Base-by-base conservation (phyloP, 2,329 filamentous ascomycete genomes). In the Ophiostoma novo-ulmi region DNA sequence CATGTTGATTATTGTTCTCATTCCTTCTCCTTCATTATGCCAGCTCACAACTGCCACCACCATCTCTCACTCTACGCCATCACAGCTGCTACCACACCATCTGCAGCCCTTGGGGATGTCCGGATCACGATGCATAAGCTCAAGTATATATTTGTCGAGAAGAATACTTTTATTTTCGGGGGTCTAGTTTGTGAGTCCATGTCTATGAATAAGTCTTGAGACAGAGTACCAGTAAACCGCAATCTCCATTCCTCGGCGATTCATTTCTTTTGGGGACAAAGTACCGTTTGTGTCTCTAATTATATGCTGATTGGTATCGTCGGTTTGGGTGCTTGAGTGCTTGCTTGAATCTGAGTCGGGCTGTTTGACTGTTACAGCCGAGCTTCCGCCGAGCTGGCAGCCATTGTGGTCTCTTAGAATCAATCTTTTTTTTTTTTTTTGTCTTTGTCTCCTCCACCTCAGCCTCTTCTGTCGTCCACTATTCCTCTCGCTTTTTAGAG, bases 201-300 rank as follows among this genome's bases (percentile, higher is more conserved):
- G 38, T 39, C 38, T 39, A 39, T 39, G 38, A 10, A 39, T 39
- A 10, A 13, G 38, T 10, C 52, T 55, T 35, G 11, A 35, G 58
- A 63, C 26, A 63, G 58, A 1, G 63, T 14, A 48, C 38, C 38
- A 7, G 11, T 61, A 55, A n/a, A 36, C 20, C 5, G 36, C 22
- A 63, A 63, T 63, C 58, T 63, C 58, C 58, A 63, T 63, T 58
- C 52, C 58, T 63, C 26, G 58, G 58, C 58, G 58, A 63, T 35
- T 63, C 58, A 35, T 35, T 63, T 63, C n/a, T 13, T 26, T 61
- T 63, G 20, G 26, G 26, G 22, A 17, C 35, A 63, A 63, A 63
- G 58, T 63, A 63, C 26, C 55, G 13, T 61, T 14, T 31, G 8
- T 35, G 58, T 31, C 26, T 31, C 20, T 26, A 31, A 31, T 3